A percentile compares a stretch with the other conserved stretches of the same genome.
phyloP scores from a whole-genome alignment of 1,139 yeast genomes.

The Hansenula anomala region DNA sequence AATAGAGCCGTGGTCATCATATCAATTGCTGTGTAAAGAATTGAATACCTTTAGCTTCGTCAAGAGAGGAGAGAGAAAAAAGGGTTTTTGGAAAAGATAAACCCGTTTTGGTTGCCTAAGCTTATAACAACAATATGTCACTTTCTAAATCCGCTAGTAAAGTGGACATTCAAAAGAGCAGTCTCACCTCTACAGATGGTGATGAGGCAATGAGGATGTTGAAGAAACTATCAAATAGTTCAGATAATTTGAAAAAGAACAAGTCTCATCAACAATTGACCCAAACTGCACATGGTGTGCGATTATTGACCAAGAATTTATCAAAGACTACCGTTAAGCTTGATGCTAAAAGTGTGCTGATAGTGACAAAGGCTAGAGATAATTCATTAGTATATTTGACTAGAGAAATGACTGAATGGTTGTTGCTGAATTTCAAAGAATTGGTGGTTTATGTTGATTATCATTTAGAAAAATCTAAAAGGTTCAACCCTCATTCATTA shows the following conservation, averaged over 20 bases:
- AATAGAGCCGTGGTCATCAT: no score
- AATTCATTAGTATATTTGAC: constrained; percentile 70
- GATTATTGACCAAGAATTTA: constrained; percentile 71
- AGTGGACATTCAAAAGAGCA: not conserved
- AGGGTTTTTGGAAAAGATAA: no score
- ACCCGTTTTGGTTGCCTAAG: no score
- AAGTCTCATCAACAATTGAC: constrained; percentile 71
- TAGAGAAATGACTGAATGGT: constrained; percentile 75
- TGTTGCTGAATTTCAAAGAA: constrained; percentile 42
- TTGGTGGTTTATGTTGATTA: constrained; percentile 68
- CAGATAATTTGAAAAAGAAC: constrained; percentile 29
- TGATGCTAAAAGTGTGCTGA: constrained; percentile 64
- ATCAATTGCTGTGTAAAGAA: no score
- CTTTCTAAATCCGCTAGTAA: not conserved
- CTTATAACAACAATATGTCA: no score
- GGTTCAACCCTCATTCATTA: constrained; percentile 50
- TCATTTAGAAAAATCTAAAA: constrained; percentile 51
- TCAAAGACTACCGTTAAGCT: constrained; percentile 70
- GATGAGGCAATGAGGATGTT: constrained; percentile 10
- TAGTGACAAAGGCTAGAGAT: constrained; percentile 84
- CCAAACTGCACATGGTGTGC: constrained; percentile 82
- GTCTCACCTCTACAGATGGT: constrained; percentile 2
- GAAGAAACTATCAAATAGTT: constrained; percentile 9
- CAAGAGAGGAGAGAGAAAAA: no score
- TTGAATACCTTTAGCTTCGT: no score